Base-by-base conservation (phyloP, 2,329 filamentous ascomycete genomes). In the Neofusicoccum laricinum region DNA sequence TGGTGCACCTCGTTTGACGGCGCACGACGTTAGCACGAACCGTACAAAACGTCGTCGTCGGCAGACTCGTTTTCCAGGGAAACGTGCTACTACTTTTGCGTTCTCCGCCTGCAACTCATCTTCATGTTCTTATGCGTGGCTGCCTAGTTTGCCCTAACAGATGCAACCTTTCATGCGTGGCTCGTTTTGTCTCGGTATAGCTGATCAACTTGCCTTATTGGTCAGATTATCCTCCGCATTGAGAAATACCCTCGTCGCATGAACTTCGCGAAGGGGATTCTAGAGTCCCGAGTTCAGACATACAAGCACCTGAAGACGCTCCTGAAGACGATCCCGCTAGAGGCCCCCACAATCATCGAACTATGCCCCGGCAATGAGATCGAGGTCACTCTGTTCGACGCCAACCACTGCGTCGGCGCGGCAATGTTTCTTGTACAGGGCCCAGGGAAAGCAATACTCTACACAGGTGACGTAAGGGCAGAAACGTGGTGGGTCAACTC, bases 361-460 rank as follows among this genome's bases (percentile, higher is more conserved):
- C 81, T 97, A 2, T 82, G 81, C 1, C 91, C 89, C 0, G 85
- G 86, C 1, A 84, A 85, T 51, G 79, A 78, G n/a, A 87, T 97
- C 25, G 87, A 88, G 51, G 91, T 96, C 17, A 97, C 93, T 0
- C 81, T 97, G 0, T 86, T 97, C 59, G 90, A 97, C 78, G 93
- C 94, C 1, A 97, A 98, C 70, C 94, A 97, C 73, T 98, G 94
- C 70, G 85, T 90, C 0, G 93, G 94, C 0, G 88, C 92, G 17
- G 92, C 95, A 17, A 96, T 97, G 92, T 97, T 97, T 72, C 80
- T 97, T 17, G 90, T 97, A 32, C 91, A 97, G 77, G 38, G 38
- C 21, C 88, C 87, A 1, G 83, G 82, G 0, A 91, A 88, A 66
- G 88, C 92, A 0, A 83, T 96, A 1, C 79, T 97, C 0, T 98